Base-by-base conservation (phyloP, 1,284 basidiomycete genomes). In the Cryptococcus sp. region DNA sequence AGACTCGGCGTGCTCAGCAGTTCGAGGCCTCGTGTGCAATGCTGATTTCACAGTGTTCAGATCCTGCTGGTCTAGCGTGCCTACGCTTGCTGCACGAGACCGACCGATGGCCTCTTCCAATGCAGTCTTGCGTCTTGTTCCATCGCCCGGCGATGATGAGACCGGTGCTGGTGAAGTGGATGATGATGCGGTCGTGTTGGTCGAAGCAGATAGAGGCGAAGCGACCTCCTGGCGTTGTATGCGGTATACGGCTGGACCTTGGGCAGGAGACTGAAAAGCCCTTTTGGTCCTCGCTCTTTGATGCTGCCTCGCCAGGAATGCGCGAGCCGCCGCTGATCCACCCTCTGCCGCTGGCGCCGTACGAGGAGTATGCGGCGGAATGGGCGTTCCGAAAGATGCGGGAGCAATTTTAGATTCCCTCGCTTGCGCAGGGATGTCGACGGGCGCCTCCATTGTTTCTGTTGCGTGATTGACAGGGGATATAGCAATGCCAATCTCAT, bases 281-380 rank as follows among this genome's bases (percentile, higher is more conserved):
- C 69, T 59, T 39, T 66, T 60, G 1, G 71, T 75, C 23, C 62
- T 54, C 1, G 69, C 68, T 2, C 66, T 61, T 20, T 71, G 73
- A 47, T 76, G 75, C 54, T 76, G 74, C 50, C 69, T 68, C 1
- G 69, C 74, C 4, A 76, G 56, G 7, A 70, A 58, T 15, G 69
- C 69, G 30, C 75, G 55, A 6, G 73, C 72, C 17, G 66, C 68
- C 0, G 70, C 64, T 7, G 72, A 67, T 25, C 58, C 58, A 16
- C 58, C 50, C n/a, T 60, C 58, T 15, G 58, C 49, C 23, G 41
- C 50, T 57, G 22, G 53, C 58, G 43, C 35, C 22, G 43, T 45
- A 23, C 13, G 53, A 41, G 50, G 47, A 41, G 47, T 53, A 30
- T 41, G 48, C 23, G 52, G 43, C 20, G 56, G 39, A 38, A 30